Evolutionary conservation across 352 stramenopile species (phyloP), one percentile per base, ranked within the genome.

Genomic region (Thalassiosira oceanica): DNA sequence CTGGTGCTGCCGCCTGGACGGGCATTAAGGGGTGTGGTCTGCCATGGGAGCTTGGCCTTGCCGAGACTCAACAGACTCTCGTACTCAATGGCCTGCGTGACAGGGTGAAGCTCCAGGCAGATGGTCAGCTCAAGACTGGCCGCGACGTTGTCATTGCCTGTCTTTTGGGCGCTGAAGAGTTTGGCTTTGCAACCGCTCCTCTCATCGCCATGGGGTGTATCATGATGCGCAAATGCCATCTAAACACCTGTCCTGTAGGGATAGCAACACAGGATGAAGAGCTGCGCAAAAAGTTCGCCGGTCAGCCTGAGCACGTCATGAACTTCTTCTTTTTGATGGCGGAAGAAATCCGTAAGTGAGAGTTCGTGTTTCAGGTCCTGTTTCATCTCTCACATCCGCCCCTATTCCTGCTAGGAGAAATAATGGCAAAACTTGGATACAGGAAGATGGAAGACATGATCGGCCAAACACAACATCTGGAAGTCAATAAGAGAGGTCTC

Each of bases 221-320:
- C 61, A 98, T 98, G 95, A 98, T 98, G 94, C 87, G 94, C 49
- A 98, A 98, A 76, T 93, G 85, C 70, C 95, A 98, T 83, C 87
- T 98, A 65, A 98, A 98, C 82, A 98, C 94, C 7, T 98, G 95
- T 78, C 95, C 95, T 20, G 95, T 98, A n/a, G 95, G 95, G 53
- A 93, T 98, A 68, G 95, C 95, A n/a, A 98, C 95, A 2, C 95
- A 98, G 83, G 94, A 98, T 61, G 88, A 94, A 68, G 93, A 98
- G 67, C 85, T 98, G 15, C 87, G 94, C 41, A 93, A 94, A 62
- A 98, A 98, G 72, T 98, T 98, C 77, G 84, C 88, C 44, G 95
- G 95, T 28, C 87, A 97, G 78, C 95, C 94, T 29, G 94, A 98
- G 74, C 94, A 98, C 70, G 95, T 98, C 13, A 89, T 98, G 42